Conservation (phyloP, 1,284 basidiomycete genomes). For the Golubevia sp. region DNA sequence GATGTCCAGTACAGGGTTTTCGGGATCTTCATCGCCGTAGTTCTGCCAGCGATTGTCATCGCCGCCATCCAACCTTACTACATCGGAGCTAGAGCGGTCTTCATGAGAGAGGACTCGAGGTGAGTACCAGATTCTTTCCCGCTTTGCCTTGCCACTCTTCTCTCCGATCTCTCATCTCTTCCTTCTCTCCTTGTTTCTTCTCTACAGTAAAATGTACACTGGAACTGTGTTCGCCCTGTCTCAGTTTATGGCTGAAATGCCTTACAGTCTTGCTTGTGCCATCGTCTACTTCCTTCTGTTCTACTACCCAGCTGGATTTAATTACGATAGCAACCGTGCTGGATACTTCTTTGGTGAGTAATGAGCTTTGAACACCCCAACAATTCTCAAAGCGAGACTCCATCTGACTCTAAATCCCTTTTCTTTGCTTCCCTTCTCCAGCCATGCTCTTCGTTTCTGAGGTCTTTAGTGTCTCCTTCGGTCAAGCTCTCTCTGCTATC, state of each 20-base stretch:
- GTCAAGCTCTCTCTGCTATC: constrained; percentile 34
- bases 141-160: too few relatives aligned
- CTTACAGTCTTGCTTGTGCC: constrained; percentile 39
- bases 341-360: constrained; percentile 42
- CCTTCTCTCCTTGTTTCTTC: too few relatives aligned
- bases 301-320: constrained; percentile 44
- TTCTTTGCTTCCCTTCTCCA: not conserved
- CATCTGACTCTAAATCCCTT: too few relatives aligned
- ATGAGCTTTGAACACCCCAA: too few relatives aligned
- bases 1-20: constrained; percentile 45
- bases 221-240: constrained; percentile 43
- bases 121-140: too few relatives aligned
- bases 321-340: constrained; percentile 24
- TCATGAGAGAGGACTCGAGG: constrained; percentile 46
- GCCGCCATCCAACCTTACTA: constrained; percentile 51
- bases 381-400: too few relatives aligned
- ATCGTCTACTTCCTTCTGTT: constrained; percentile 41
- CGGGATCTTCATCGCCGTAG: constrained; percentile 46
- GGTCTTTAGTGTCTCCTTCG: constrained; percentile 23
- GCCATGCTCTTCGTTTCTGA: constrained; percentile 3
- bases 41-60: constrained; percentile 50
- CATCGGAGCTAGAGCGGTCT: constrained; percentile 46
- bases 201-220: constrained; percentile 9
- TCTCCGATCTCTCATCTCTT: too few relatives aligned
- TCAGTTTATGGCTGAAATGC: constrained; percentile 43